Percentiles rank a stretch among this genome's conserved stretches.
These are phyloP conservation scores for Aspergillus persii DNA, from an alignment of 2,329 filamentous ascomycete species.

Conservation along the genomic window DNA sequence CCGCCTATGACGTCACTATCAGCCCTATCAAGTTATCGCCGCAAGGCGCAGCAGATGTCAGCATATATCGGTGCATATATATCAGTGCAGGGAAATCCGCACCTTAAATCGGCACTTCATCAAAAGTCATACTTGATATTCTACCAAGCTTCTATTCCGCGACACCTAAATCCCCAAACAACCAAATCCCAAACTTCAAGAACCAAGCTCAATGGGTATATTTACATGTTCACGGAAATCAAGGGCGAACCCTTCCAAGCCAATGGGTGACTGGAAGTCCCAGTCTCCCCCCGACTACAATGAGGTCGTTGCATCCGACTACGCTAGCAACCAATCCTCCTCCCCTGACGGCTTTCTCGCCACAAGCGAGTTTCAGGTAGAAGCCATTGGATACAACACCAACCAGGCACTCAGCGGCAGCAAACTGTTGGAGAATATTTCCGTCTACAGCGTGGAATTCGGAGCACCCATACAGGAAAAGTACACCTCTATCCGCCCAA, in stretches of 20 bases:
- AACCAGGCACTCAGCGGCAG: neutral
- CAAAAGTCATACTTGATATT: neutral
- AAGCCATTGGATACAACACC: neutral
- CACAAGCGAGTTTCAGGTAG: neutral
- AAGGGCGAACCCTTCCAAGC: neutral
- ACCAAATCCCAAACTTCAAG: neutral
- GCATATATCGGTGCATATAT: neutral
- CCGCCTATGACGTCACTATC: neutral
- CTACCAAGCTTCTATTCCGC: neutral
- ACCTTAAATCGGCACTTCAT: neutral
- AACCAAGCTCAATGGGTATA: neutral
- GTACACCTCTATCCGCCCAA: neutral
- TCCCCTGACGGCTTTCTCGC: neutral
- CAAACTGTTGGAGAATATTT: neutral
- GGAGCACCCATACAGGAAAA: neutral
- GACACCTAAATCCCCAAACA: neutral
- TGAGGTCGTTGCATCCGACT: neutral
- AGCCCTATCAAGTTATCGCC: neutral
- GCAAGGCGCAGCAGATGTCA: neutral
- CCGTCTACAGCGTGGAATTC: neutral
- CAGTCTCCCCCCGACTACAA: neutral
- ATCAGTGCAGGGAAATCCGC: neutral
- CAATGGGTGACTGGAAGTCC: neutral
- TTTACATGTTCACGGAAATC: neutral
- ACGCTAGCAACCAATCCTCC: neutral